Base-by-base conservation (phyloP, 805 yeast genomes). In the Candida ponderosae region DNA sequence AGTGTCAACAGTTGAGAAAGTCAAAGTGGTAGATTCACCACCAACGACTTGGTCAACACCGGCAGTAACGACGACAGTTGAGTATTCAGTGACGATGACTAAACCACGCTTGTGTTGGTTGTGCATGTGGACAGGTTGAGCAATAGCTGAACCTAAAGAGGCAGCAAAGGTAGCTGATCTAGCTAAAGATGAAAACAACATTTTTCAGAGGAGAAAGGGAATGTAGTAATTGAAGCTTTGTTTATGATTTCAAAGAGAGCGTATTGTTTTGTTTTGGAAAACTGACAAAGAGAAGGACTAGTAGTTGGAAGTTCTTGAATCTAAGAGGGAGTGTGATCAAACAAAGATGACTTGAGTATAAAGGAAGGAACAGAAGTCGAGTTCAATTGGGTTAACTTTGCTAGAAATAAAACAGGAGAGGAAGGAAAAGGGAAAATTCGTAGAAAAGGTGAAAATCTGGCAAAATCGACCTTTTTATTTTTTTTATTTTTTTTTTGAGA, bases 101-200 rank as follows among this genome's bases (percentile, higher is more conserved):
- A 64, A 66, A 50, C 65, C 77, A 66, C 79, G 76, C 54, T 70
- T 76, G 56, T 75, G 76, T 45, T 60, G 59, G 54, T 72, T 72
- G 61, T 81, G 87, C 46, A 67, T 72, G 48, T 74, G 81, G 38
- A 74, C 63, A 41, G 87, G 86, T 38, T 72, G 75, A 43, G 85
- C 81, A 30, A 70, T 42, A 35, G 71, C 68, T 36, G 73, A 57
- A 48, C 72, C 71, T 38, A 76, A 53, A 37, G 76, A 53, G 38
- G 79, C 74, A 33, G 66, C 59, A 40, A 65, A 54, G 9, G 33
- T 38, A 35, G 56, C 52, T 18, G 54, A 42, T 39, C 47, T 39
- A 39, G 68, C 41, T 37, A 72, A 59, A 48, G 65, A 67, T 51
- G 74, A 52, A 54, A 77, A 70, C 59, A 71, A 69, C 79, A 73